Evolutionary conservation across 352 stramenopile genomes (phyloP).

Genomic region (Globisporangium cederbergense): DNA sequence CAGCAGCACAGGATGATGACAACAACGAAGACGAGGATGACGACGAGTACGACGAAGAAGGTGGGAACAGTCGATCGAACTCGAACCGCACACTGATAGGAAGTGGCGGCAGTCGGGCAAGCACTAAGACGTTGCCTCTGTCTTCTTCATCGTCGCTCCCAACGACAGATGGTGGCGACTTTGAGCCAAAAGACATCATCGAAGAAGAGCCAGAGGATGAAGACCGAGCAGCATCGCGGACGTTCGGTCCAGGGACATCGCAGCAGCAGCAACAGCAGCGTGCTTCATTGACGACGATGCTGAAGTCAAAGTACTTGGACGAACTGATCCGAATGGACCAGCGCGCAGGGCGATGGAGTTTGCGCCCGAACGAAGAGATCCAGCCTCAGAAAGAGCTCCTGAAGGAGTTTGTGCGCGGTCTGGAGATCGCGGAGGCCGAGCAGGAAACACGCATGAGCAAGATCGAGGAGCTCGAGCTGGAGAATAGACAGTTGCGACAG

Average conservation of each 20-base stretch:
- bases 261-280: conserved; percentile 18
- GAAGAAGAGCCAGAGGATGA: conserved; percentile 45
- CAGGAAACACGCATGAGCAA: conserved; percentile 74
- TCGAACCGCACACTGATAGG: conserved; percentile 50
- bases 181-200: conserved; percentile 29
- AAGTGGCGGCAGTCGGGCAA: conserved; percentile 37
- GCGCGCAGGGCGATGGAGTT: conserved; percentile 33
- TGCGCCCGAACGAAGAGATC: conserved; percentile 24
- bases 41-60: conserved; percentile 13
- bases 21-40: conserved; percentile 28
- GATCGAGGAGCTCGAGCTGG: conserved; percentile 64
- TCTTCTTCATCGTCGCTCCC: conserved; percentile 43
- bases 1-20: neutral
- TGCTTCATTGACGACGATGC: conserved; percentile 50
- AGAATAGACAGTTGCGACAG: conserved; percentile 53
- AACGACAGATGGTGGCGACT: conserved; percentile 33
- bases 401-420: conserved; percentile 61
- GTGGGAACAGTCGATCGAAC: conserved; percentile 24
- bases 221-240: conserved; percentile 15
- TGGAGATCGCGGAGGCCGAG: conserved; percentile 71
- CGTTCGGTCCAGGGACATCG: neutral
- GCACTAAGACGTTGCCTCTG: conserved; percentile 49
- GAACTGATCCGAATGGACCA: conserved; percentile 48
- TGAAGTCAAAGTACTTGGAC: conserved; percentile 58
- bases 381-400: conserved; percentile 51